These are phyloP conservation scores for Nitzschia putrida DNA, from an alignment of 108 stramenopile genomes.

Conservation along the genomic window DNA sequence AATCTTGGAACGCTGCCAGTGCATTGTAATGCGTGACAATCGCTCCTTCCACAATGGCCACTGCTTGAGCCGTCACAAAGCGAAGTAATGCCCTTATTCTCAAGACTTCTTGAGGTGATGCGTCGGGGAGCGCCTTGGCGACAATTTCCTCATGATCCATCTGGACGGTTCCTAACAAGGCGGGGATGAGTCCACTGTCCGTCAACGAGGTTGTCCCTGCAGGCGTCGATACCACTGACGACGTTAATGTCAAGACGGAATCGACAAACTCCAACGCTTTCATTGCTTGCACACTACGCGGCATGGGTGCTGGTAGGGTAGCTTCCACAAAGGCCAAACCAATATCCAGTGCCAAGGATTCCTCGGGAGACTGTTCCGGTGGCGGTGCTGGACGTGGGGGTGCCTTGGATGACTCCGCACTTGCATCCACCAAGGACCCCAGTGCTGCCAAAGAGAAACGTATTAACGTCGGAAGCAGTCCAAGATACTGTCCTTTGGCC, in stretches of 20 bases:
- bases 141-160: constrained; percentile 47
- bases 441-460: constrained; percentile 83
- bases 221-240: constrained; percentile 80
- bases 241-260: constrained; percentile 79
- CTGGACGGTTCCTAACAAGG: constrained; percentile 78
- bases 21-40: constrained; percentile 85
- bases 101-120: constrained; percentile 13
- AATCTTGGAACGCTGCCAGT: constrained; percentile 83
- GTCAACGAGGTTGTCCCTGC: constrained; percentile 85
- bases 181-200: constrained; percentile 91
- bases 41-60: constrained; percentile 89
- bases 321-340: constrained; percentile 89
- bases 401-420: neutral
- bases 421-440: constrained; percentile 45
- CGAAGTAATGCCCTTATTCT: constrained; percentile 43
- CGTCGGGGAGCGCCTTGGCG: constrained; percentile 15
- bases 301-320: constrained; percentile 53
- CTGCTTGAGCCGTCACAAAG: constrained; percentile 83
- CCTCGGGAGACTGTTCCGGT: constrained; percentile 20
- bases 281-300: constrained; percentile 51
- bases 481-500: constrained; percentile 88
- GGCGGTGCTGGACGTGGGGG: neutral
- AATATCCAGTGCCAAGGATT: constrained; percentile 40
- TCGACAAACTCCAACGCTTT: constrained; percentile 82
- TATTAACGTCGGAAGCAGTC: constrained; percentile 88